Conservation (phyloP, 495 filamentous ascomycete species). For the Daldinia concentrica region DNA sequence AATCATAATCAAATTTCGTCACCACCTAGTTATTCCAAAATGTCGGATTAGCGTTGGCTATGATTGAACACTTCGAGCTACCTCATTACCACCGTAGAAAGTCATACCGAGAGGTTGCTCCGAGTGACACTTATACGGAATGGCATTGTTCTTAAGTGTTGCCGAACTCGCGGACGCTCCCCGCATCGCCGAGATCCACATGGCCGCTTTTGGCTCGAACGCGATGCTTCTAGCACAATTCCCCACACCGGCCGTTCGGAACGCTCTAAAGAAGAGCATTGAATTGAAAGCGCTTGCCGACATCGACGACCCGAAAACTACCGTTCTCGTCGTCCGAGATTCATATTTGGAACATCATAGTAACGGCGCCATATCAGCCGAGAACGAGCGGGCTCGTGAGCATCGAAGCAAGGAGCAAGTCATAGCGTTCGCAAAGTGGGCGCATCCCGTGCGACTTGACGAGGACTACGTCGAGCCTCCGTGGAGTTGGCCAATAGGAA, state of each 20-base stretch:
- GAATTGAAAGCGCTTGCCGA: slow-evolving; percentile 44
- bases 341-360: not conserved
- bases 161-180: slow-evolving; percentile 44
- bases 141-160: slow-evolving; percentile 24
- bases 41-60: not conserved
- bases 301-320: slow-evolving; percentile 43
- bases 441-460: slow-evolving; percentile 39
- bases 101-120: too few relatives aligned
- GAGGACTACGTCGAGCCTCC: slow-evolving; percentile 31
- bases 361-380: not conserved
- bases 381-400: not conserved
- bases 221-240: slow-evolving; percentile 53
- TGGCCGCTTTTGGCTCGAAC: slow-evolving; percentile 54
- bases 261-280: slow-evolving; percentile 39
- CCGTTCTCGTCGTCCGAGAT: slow-evolving; percentile 43
- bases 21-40: not conserved
- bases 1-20: not conserved
- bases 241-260: slow-evolving; percentile 46
- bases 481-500: slow-evolving; percentile 49
- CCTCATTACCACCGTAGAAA: not conserved
- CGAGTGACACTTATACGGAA: too few relatives aligned
- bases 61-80: not conserved
- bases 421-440: slow-evolving; percentile 55
- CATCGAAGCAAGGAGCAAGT: slow-evolving; percentile 12
- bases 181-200: slow-evolving; percentile 54